These are phyloP conservation scores for Gigaspora rosea DNA, from an alignment of 192 early-diverging fungal species.

Conservation along the genomic window DNA sequence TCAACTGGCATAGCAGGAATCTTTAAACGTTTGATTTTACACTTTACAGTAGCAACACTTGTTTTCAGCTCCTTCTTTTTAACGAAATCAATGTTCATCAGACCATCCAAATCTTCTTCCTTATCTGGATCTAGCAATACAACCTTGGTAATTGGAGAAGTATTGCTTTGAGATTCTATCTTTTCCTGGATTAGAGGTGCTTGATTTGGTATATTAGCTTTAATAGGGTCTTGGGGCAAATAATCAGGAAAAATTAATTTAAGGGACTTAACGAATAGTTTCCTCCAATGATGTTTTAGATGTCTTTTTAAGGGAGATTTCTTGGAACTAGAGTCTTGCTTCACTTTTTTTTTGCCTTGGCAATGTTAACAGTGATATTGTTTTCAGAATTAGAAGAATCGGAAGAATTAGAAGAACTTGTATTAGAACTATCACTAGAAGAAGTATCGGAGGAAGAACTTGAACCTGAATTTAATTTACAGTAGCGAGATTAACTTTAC, in stretches of 20 bases:
- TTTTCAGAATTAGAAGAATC: too few species aligned
- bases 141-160: not conserved
- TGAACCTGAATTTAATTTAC: not conserved
- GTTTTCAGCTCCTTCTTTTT: not conserved
- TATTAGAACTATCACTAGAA: not conserved
- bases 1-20: too few species aligned
- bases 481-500: not conserved
- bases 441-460: not conserved
- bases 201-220: too few species aligned
- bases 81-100: conserved; percentile 10
- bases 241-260: too few species aligned
- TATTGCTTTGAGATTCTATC: conserved; percentile 4
- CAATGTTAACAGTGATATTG: too few species aligned
- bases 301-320: not conserved
- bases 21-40: too few species aligned
- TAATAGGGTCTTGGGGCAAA: too few species aligned
- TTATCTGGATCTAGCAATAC: not conserved
- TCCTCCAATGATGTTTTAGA: not conserved
- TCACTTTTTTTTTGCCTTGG: not conserved
- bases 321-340: not conserved
- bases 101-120: not conserved
- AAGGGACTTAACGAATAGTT: too few species aligned
- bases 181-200: too few species aligned
- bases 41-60: not conserved
- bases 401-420: not conserved